These are phyloP conservation scores for Globisporangium uncinulatum DNA, from an alignment of 352 stramenopile genomes.

Conservation along the genomic window DNA sequence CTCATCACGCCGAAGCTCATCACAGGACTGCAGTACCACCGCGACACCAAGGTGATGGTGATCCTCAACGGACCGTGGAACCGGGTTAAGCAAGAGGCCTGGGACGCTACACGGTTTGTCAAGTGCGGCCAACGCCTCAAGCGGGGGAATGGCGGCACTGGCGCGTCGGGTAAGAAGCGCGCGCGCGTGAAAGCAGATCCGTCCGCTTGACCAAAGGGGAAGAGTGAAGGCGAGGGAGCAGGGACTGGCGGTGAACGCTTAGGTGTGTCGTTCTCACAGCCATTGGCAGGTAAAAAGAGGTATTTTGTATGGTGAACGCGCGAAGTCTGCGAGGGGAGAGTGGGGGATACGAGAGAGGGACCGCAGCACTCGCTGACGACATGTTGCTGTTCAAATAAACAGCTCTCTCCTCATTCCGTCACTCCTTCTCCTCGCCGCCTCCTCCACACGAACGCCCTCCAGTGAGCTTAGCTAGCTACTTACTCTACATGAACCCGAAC, in stretches of 20 bases:
- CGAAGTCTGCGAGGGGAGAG: no score
- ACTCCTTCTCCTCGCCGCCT: background rate
- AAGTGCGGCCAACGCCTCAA: slow-evolving; percentile 30
- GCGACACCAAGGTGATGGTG: slow-evolving; percentile 84
- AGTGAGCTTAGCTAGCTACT: slow-evolving; percentile 11
- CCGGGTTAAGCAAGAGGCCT: slow-evolving; percentile 68
- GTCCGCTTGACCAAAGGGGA: background rate
- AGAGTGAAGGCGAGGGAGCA: background rate
- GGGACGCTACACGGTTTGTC: slow-evolving; percentile 58
- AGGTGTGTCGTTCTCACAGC: no score
- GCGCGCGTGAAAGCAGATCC: slow-evolving; percentile 10
- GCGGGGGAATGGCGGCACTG: slow-evolving; percentile 4
- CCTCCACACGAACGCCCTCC: slow-evolving; percentile 6
- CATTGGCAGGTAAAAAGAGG: no score
- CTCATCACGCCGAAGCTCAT: slow-evolving; percentile 89
- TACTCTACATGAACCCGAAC: slow-evolving; percentile 86
- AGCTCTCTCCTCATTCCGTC: background rate
- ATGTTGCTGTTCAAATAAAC: background rate
- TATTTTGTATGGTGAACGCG: no score
- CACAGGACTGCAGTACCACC: slow-evolving; percentile 76
- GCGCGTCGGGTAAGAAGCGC: slow-evolving; percentile 12
- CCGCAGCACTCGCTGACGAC: no score
- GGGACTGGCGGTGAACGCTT: background rate
- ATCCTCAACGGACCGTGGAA: slow-evolving; percentile 86
- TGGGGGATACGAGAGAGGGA: no score